phyloP scores from a whole-genome alignment of 106 monocot genomes.

The Dendrobium nobile region DNA sequence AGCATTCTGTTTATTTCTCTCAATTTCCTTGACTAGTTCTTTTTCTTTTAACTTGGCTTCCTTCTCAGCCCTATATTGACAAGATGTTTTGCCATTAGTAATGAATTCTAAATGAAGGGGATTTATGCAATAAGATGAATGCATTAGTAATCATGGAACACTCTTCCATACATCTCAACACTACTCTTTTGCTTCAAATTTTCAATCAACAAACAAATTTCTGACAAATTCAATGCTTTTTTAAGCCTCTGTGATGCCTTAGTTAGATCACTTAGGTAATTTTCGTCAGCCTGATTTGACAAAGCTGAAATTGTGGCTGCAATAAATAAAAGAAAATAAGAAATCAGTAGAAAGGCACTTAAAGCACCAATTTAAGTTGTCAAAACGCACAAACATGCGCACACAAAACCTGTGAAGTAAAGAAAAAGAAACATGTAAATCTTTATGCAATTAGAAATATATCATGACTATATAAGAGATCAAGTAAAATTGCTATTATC shows the following conservation, averaged over 20 bases:
- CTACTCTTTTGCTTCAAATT: slow-evolving; percentile 41
- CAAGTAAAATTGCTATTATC: background rate
- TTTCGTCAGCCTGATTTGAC: slow-evolving; percentile 18
- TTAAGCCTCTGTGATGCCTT: slow-evolving; percentile 54
- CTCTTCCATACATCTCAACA: slow-evolving; percentile 40
- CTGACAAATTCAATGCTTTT: slow-evolving; percentile 30
- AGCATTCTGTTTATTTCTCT: slow-evolving; percentile 32
- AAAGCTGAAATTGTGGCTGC: slow-evolving; percentile 47
- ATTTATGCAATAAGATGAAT: background rate
- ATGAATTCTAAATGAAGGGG: background rate
- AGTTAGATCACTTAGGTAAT: slow-evolving; percentile 22
- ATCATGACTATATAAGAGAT: background rate
- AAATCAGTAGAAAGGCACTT: background rate
- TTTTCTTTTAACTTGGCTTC: slow-evolving; percentile 54
- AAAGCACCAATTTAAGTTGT: background rate
- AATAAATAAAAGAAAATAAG: background rate
- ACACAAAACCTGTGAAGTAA: background rate
- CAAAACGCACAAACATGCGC: background rate
- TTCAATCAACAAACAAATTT: slow-evolving; percentile 56
- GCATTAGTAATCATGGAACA: background rate
- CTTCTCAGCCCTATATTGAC: slow-evolving; percentile 50
- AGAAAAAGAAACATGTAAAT: slow-evolving; percentile 3
- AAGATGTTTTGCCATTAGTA: background rate
- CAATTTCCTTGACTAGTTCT: slow-evolving; percentile 49
- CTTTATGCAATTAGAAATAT: background rate